Base-by-base conservation (phyloP, 148 eudicot genomes). In the Rhododendron vialii region DNA sequence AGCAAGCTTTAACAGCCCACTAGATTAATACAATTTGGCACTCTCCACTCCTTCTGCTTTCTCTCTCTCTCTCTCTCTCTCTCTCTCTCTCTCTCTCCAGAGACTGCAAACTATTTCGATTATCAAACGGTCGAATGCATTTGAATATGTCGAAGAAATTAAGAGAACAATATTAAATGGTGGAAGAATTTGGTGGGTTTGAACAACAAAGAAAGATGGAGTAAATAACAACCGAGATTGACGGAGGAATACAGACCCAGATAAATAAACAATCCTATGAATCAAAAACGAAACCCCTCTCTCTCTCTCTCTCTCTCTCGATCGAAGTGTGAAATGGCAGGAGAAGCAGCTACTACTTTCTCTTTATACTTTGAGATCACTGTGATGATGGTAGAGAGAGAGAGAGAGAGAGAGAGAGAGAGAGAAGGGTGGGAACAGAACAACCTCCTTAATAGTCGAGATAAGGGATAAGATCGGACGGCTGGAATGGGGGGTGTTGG, bases 51-150 rank as follows among this genome's bases (percentile, higher is more conserved):
- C 83, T 88, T 61, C 65, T 59, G 61, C 87, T 83, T 81, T 30
- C 57, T 26, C 48, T 45, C 12, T 6, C 55, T 11, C 38, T 20
- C 83, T 7, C 83, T 20, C 30, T 9, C 17, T 82, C 71, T 20
- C 69, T 6, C 55, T 10, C 38, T 20, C 83, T 6, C 83, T 18
- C 30, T 9, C 8, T 82, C 71, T 20, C 71, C 15, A 35, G 73
- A 82, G 38, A 86, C 79, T 9, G 67, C 48, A 28, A 82, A 76
- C 35, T 24, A 1, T 17, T 17, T 17, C 1, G 24, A 55, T 18
- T 55, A 55, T 17, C n/a, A 86, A 90, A 92, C 90, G 90, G 92
- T 89, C 89, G 79, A 81, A 51, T 83, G 55, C 51, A 45, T 65
- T 87, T 77, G 18, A 87, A 87, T 73, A 26, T 22, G 1, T 55